Base-by-base conservation (phyloP, 495 filamentous ascomycete species). In the Lindgomyces ingoldianus region DNA sequence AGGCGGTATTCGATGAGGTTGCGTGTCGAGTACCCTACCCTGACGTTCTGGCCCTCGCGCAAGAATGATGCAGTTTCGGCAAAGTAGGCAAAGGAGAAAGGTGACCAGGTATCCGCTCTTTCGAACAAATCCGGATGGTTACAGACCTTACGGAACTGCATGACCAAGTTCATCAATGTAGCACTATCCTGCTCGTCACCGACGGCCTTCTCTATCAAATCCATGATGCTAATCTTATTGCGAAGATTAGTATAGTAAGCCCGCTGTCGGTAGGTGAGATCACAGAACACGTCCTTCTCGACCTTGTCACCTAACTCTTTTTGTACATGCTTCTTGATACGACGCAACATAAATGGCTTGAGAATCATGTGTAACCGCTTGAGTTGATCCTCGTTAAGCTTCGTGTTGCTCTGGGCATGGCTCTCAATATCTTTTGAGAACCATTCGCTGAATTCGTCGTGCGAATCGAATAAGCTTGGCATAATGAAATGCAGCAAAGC, bases 361-460 rank as follows among this genome's bases (percentile, higher is more conserved):
- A 98, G 79, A 69, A 98, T 98, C 93, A 98, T 96, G 73, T 99
- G 94, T 62, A 99, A 77, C 76, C 94, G 91, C 74, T 89, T 91
- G 44, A 99, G 85, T 75, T 99, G 94, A 70, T 96, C 91, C 73
- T 98, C 94, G 69, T 98, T 98, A 41, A 98, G 85, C 74, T 98
- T 97, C 29, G 94, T 98, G 76, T 98, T 98, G 76, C 91, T 96
- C 76, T 96, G 93, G 10, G 94, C 95, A 69, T 98, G 94, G 27
- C 91, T 96, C 76, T 98, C 94, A 69, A 98, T 98, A 70, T 98
- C 94, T 74, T 98, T 98, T 30, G 95, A 98, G 77, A 98, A 98
- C 94, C 94, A 98, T 72, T 98, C 94, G 79, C 91, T 96, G 75
- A 98, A 98, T 74, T 98, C 94, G 73, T 98, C 94, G 74, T 98